Conservation (phyloP, 2,329 filamentous ascomycete genomes). For the Arthrobotrys megalospora region DNA sequence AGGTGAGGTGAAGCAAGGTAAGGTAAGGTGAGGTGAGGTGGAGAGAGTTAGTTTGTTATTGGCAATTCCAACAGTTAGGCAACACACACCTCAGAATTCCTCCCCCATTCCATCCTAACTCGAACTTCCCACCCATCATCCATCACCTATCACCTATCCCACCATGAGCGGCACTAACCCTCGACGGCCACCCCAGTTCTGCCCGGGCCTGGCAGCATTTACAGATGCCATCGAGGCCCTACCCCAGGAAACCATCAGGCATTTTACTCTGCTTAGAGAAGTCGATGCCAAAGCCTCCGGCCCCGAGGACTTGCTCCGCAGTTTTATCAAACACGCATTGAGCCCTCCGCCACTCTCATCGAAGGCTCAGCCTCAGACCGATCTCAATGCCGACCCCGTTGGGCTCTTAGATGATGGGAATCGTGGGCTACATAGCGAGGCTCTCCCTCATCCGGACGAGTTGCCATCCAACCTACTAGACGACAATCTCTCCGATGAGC, state of each 20-base stretch:
- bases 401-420: background rate
- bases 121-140: constrained; percentile 1
- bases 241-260: constrained; percentile 93
- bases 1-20: constrained; percentile 23
- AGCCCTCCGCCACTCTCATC: background rate
- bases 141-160: background rate
- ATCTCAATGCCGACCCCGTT: constrained; percentile 3
- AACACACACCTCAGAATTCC: constrained; percentile 1
- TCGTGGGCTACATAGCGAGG: background rate
- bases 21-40: constrained; percentile 24
- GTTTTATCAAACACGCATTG: constrained; percentile 77
- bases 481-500: constrained; percentile 16
- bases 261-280: constrained; percentile 96
- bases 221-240: constrained; percentile 92
- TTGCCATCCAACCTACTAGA: background rate
- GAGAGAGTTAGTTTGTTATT: constrained; percentile 30
- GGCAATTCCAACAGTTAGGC: constrained; percentile 14
- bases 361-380: constrained; percentile 36
- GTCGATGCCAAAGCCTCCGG: constrained; percentile 96
- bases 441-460: background rate
- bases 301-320: constrained; percentile 84
- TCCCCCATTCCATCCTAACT: background rate
- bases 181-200: constrained; percentile 69
- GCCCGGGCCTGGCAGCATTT: constrained; percentile 80
- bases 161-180: constrained; percentile 40